Evolutionary conservation across 78 protist genomes (phyloP).

Genomic region (Pigoraptor vietnamica): DNA sequence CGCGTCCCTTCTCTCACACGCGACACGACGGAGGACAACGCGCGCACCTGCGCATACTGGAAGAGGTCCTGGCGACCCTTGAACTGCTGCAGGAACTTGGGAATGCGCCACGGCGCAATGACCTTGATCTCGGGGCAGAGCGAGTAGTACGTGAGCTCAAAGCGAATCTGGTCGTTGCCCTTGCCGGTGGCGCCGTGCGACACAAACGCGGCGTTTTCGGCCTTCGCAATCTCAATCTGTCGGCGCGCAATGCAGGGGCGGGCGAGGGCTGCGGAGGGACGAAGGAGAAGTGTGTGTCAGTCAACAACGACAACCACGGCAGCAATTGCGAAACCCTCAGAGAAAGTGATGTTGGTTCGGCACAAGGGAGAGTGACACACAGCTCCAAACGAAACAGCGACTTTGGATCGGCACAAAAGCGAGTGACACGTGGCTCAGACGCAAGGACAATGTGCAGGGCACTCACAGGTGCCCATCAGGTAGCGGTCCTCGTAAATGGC

Average conservation of each 20-base stretch:
- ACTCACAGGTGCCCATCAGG: constrained; percentile 44
- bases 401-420: no score
- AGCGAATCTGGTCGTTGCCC: constrained; percentile 81
- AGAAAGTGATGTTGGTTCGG: no score
- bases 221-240: constrained; percentile 48
- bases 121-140: constrained; percentile 45
- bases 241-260: constrained; percentile 53
- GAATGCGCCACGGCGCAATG: constrained; percentile 69
- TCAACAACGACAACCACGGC: background rate
- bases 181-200: constrained; percentile 75
- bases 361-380: no score
- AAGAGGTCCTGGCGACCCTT: constrained; percentile 37
- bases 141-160: constrained; percentile 54
- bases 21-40: no score
- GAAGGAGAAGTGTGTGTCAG: no score
- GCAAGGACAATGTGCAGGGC: background rate
- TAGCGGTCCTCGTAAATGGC: constrained; percentile 67
- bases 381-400: no score
- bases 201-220: constrained; percentile 33
- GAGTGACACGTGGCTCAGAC: no score
- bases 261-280: constrained; percentile 40
- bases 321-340: background rate
- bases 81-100: constrained; percentile 29
- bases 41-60: constrained; percentile 23
- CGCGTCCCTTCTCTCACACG: no score